Base-by-base conservation (phyloP, 202 grass and related monocot species). In the Carex sylvatica region DNA sequence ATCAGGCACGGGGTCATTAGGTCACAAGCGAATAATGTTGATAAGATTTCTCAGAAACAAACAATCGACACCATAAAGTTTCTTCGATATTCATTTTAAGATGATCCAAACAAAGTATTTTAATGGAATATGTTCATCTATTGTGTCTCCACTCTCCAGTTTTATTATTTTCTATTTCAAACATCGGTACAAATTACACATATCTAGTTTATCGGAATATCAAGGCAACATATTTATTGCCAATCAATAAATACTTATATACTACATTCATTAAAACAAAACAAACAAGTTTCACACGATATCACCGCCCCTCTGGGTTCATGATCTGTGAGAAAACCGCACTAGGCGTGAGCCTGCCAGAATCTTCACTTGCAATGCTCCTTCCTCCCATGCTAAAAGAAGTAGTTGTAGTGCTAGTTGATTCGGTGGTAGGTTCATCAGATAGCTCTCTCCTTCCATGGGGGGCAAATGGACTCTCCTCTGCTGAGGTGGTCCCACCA, bases 281-380 rank as follows among this genome's bases (percentile, higher is more conserved):
- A 18, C 64, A 52, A n/a, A 42, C 38, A 65, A 16, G 52, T 79
- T 9, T 53, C 23, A 23, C 65, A 22, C 0, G 18, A 24, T 86
- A 62, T 93, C 78, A 97, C 16, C 91, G 83, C 14, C 89, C 93
- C 73, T 93, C 87, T 46, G 94, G 89, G 44, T 91, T 84, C 86
- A 91, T 87, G 44, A 97, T 87, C 84, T 97, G 89, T 0, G 91
- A 97, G 87, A 93, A 97, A 30, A 97, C 65, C 2, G 35, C 87
- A 58, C 87, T 87, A 3, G 94, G 86, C 6, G 89, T 97, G 49
- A 88, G 70, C 30, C 84, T 84, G 5, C 88, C 87, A 0, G 91
- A 93, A 15, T 84, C 84, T 16, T n/a, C 80, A 14, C 89, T 91
- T 7, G 72, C 61, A 56, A 93, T 54, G 82, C 91, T 97, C 62